Conservation (phyloP, 768 basidiomycete genomes). For the Pisolithus marmoratus region DNA sequence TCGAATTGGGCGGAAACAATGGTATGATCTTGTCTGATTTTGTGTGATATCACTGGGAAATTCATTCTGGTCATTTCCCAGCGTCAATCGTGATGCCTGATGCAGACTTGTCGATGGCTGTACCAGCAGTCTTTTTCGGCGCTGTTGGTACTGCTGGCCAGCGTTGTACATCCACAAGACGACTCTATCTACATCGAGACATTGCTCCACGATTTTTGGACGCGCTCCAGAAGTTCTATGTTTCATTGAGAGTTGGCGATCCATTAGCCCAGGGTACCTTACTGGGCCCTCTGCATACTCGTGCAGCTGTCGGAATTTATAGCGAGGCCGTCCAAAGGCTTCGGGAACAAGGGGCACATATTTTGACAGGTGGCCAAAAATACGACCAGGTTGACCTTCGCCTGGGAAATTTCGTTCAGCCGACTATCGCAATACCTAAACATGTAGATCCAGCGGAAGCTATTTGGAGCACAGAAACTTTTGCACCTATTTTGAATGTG, state of each 20-base stretch:
- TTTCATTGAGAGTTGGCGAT: constrained; percentile 72
- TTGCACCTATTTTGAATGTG: constrained; percentile 86
- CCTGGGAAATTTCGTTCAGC: constrained; percentile 84
- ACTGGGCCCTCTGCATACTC: constrained; percentile 81
- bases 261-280: constrained; percentile 71
- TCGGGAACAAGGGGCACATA: constrained; percentile 60
- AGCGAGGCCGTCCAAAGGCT: constrained; percentile 55
- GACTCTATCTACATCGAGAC: constrained; percentile 80
- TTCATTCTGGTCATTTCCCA: constrained; percentile 28
- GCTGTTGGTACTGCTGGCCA: constrained; percentile 77
- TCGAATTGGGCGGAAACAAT: constrained; percentile 95
- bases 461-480: constrained; percentile 78
- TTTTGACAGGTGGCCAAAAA: constrained; percentile 65
- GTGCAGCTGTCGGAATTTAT: constrained; percentile 64
- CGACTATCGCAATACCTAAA: constrained; percentile 73
- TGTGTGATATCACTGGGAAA: constrained; percentile 11
- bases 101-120: constrained; percentile 85
- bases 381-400: constrained; percentile 47
- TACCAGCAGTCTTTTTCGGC: constrained; percentile 89
- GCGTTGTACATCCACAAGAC: constrained; percentile 87
- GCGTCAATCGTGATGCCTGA: constrained; percentile 92
- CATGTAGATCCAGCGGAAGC: constrained; percentile 45
- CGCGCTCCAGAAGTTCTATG: constrained; percentile 69
- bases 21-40: constrained; percentile 40
- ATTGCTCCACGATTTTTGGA: constrained; percentile 75